Base-by-base conservation (phyloP, 163 green algal genomes). In the Volvox carteri region DNA sequence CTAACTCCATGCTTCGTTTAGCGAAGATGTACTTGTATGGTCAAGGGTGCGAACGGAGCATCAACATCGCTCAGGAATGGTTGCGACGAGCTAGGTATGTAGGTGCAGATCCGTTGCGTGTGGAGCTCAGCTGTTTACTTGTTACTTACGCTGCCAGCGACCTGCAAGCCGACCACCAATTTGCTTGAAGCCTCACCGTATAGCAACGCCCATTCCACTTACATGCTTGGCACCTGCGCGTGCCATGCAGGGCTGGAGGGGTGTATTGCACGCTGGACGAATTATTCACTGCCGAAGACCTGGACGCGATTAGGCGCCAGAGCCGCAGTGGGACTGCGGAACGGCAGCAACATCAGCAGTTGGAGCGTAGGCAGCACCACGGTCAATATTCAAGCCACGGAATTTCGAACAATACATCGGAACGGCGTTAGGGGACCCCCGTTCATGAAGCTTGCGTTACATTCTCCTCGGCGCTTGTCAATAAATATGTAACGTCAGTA, bases 21-120 rank as follows among this genome's bases (percentile, higher is more conserved):
- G 93, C 93, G 25, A 94, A 94, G 85, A 95, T 95, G 93, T 94
- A 95, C 75, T 56, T 95, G 56, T 92, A 95, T 39, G 93, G 93
- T 6, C 92, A 94, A 50, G 91, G 91, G 21, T 94, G 91, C 56
- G 68, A 91, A 7, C 84, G 68, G 19, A 94, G 85, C 79, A 46
- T 92, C 16, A 85, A 88, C 28, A 87, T 94, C 44, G 93, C 93
- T 8, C 86, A 93, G 60, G 93, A 95, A 80, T 95, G 93, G 93
- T 76, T 95, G 65, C 83, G 93, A 12, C 92, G 91, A 33, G 93
- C 93, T 21, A 81, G 93, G 93, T 95, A 62, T 35, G 42, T 60
- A 14, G 78, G 23, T 25, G 77, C 21, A n/a, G n/a, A n/a, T n/a
- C n/a, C n/a, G n/a, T n/a, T n/a, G n/a, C n/a, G n/a, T n/a, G n/a